These are phyloP conservation scores for Paraconiothyrium sp. DNA, from an alignment of 2,329 filamentous ascomycete species.

Conservation along the genomic window DNA sequence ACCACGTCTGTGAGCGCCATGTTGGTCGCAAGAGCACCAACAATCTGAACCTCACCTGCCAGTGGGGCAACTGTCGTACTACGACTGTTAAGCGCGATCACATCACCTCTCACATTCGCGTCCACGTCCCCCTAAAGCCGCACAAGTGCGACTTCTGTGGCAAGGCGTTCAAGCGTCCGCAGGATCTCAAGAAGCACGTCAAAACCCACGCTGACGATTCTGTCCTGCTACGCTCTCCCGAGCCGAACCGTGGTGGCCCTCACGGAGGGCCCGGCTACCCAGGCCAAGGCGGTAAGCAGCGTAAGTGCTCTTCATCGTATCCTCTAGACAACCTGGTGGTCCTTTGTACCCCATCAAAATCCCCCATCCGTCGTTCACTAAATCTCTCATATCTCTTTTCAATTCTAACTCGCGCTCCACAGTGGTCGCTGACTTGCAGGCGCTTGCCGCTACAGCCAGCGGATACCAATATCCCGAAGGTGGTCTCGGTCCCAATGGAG, in stretches of 20 bases:
- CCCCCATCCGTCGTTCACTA: slow-evolving; percentile 5
- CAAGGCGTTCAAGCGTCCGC: slow-evolving; percentile 98
- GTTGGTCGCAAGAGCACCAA: slow-evolving; percentile 99
- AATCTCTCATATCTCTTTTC: slow-evolving; percentile 32
- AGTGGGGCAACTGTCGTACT: slow-evolving; percentile 95
- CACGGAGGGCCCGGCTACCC: slow-evolving; percentile 49
- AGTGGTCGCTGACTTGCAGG: slow-evolving; percentile 59
- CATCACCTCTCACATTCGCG: slow-evolving; percentile 98
- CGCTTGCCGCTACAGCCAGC: slow-evolving; percentile 59
- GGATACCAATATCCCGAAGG: slow-evolving; percentile 59
- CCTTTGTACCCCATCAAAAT: slow-evolving; percentile 13
- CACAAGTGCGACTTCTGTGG: slow-evolving; percentile 99
- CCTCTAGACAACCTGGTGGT: slow-evolving; percentile 4
- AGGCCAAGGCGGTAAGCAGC: slow-evolving; percentile 51
- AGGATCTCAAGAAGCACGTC: slow-evolving; percentile 99
- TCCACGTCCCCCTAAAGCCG: slow-evolving; percentile 98
- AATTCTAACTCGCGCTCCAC: slow-evolving; percentile 46
- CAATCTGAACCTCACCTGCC: slow-evolving; percentile 96
- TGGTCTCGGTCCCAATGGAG: slow-evolving; percentile 46
- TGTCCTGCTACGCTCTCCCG: slow-evolving; percentile 73
- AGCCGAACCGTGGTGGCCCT: slow-evolving; percentile 61
- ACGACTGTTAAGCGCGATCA: slow-evolving; percentile 99
- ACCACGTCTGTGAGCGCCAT: slow-evolving; percentile 98
- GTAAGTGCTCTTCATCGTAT: slow-evolving; percentile 40
- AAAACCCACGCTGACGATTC: slow-evolving; percentile 99